Evolutionary conservation across 371 early-diverging fungal genomes (phyloP).

Genomic region (Actinomortierella wolfii): DNA sequence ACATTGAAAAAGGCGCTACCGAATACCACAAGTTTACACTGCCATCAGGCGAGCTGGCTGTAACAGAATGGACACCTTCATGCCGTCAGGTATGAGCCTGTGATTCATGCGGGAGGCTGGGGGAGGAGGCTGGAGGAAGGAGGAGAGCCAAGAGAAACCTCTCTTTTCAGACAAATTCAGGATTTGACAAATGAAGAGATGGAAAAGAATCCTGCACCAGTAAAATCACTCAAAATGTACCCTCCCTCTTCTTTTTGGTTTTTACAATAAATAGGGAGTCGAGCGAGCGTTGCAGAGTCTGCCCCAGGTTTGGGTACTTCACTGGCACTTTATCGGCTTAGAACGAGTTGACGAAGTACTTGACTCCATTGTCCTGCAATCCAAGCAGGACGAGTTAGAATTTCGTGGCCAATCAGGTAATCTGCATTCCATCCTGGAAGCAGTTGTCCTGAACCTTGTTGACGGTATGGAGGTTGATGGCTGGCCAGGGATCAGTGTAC

Average conservation of each 20-base stretch:
- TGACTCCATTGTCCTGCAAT: conserved; percentile 8
- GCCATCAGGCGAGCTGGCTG: conserved; percentile 16
- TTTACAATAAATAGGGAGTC: conserved; percentile 9
- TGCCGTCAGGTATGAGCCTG: conserved; percentile 15
- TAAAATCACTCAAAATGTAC: not conserved
- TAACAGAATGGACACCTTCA: conserved; percentile 36
- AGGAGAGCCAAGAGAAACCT: too few relatives aligned
- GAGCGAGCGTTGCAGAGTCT: conserved; percentile 20
- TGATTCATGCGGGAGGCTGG: too few relatives aligned
- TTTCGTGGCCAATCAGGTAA: too few relatives aligned
- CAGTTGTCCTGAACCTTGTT: conserved; percentile 28
- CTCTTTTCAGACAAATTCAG: too few relatives aligned
- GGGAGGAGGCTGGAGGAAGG: too few relatives aligned
- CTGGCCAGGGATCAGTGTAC: conserved; percentile 27
- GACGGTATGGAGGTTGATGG: conserved; percentile 41
- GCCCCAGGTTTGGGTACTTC: conserved; percentile 21
- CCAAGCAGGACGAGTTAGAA: too few relatives aligned
- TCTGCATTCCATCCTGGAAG: conserved; percentile 1
- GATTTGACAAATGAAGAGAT: not conserved
- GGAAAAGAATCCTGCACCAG: not conserved
- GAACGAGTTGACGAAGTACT: conserved; percentile 18
- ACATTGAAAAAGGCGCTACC: conserved; percentile 20
- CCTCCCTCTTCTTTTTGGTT: not conserved
- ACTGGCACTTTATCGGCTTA: conserved; percentile 32
- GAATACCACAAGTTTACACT: conserved; percentile 21